These are phyloP conservation scores for Saccharomycopsis oosterbeekiorum DNA, from an alignment of 805 yeast species.

Conservation along the genomic window DNA sequence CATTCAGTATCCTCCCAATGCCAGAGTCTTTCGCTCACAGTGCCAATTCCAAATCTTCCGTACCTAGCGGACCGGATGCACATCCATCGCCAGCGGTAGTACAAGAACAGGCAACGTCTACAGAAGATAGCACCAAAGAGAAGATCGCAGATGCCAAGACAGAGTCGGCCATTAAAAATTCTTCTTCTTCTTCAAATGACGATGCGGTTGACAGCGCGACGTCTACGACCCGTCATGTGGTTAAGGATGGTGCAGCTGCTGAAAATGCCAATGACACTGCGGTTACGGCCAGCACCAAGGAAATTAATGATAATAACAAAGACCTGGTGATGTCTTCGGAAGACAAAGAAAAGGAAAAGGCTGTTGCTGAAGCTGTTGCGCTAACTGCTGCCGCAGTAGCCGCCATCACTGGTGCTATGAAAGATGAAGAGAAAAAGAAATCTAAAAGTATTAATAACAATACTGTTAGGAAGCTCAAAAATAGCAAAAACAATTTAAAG, in stretches of 20 bases:
- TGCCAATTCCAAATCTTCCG: not conserved
- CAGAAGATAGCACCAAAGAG: not conserved
- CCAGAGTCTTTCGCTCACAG: not conserved
- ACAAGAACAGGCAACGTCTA: not conserved
- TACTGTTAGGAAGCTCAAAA: not conserved
- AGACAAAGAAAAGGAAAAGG: not conserved
- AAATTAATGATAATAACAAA: not conserved
- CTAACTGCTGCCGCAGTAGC: not conserved
- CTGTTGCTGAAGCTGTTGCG: not conserved
- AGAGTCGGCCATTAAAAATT: not conserved
- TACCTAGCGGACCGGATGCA: not conserved
- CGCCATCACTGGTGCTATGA: constrained; percentile 1
- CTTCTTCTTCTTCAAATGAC: not conserved
- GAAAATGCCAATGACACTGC: not conserved
- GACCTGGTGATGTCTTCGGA: not conserved
- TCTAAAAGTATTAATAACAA: not conserved
- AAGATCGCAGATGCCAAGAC: not conserved
- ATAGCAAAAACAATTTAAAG: not conserved
- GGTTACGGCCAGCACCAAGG: not conserved
- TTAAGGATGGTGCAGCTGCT: not conserved
- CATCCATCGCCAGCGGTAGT: not conserved
- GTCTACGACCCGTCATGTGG: not conserved
- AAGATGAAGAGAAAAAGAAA: not conserved
- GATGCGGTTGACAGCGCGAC: not conserved
- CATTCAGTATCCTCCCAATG: not conserved